phyloP scores from a whole-genome alignment of 2,329 filamentous ascomycete species.

The Tolypocladium guangdongense region DNA sequence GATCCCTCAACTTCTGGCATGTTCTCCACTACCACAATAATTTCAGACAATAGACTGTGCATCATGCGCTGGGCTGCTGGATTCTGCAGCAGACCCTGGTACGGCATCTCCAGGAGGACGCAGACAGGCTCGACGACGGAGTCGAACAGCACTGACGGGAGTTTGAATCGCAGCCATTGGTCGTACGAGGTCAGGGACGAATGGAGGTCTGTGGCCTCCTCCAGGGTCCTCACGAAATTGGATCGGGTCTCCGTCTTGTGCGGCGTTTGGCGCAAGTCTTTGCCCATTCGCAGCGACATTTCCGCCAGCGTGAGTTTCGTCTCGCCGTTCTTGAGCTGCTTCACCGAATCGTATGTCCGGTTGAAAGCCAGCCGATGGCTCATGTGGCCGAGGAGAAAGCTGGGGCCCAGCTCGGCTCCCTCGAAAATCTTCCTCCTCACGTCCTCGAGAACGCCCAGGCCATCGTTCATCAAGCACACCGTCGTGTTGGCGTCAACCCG shows the following conservation, averaged over 20 bases:
- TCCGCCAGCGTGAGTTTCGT: constrained; percentile 17
- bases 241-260: constrained; percentile 9
- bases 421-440: constrained; percentile 63
- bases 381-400: constrained; percentile 62
- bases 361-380: constrained; percentile 34
- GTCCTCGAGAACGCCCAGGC: constrained; percentile 73
- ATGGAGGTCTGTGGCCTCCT: constrained; percentile 10
- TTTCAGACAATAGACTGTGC: constrained; percentile 62
- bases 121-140: constrained; percentile 74
- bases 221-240: constrained; percentile 12
- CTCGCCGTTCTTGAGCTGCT: constrained; percentile 22
- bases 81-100: constrained; percentile 61
- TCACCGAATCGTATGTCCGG: constrained; percentile 26
- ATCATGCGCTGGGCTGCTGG: constrained; percentile 54
- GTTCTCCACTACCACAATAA: constrained; percentile 56
- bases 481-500: constrained; percentile 59
- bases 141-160: constrained; percentile 68
- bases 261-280: constrained; percentile 6
- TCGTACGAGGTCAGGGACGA: constrained; percentile 15
- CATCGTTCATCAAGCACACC: constrained; percentile 68
- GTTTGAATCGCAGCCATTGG: constrained; percentile 56
- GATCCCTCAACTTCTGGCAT: constrained; percentile 64
- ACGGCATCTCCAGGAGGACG: constrained; percentile 64
- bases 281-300: neutral
- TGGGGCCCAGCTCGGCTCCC: constrained; percentile 53